phyloP scores from a whole-genome alignment of 306 rosid species.

The cucumber (Cucumis sativus) region DNA sequence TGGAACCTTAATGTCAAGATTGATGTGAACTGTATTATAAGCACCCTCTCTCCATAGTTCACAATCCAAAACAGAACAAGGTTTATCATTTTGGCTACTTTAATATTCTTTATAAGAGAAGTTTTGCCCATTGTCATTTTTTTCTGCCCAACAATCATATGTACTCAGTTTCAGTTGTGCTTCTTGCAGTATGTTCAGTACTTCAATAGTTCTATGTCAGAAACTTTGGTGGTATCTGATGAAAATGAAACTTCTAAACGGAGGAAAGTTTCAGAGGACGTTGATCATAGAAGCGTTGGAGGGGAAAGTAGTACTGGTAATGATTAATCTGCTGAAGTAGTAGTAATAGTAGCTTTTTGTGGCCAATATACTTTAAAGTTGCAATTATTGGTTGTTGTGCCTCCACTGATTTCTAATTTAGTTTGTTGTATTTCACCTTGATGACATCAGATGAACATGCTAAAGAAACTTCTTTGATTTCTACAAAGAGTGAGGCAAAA shows the following conservation, averaged over 20 bases:
- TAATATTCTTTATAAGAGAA: background rate
- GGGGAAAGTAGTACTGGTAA: conserved; percentile 15
- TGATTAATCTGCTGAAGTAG: conserved; percentile 12
- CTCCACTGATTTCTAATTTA: conserved; percentile 7
- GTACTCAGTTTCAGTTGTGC: background rate
- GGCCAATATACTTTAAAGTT: conserved; percentile 7
- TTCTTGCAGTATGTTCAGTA: conserved; percentile 34
- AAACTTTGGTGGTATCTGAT: conserved; percentile 11
- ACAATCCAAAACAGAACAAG: too few relatives aligned
- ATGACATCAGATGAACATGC: conserved; percentile 28
- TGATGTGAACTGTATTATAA: too few relatives aligned
- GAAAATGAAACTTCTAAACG: conserved; percentile 29
- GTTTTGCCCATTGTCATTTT: background rate
- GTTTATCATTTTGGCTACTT: background rate
- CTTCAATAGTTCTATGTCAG: conserved; percentile 8
- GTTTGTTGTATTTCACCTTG: conserved; percentile 10
- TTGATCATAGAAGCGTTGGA: conserved; percentile 11
- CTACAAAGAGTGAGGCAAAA: conserved; percentile 19
- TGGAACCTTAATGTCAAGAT: too few relatives aligned
- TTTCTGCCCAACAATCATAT: background rate
- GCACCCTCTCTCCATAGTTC: too few relatives aligned
- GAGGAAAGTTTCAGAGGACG: conserved; percentile 29
- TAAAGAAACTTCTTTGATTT: conserved; percentile 10
- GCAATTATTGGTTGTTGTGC: background rate
- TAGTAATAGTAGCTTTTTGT: background rate